Evolutionary conservation across 306 rosid species (phyloP).

Genomic region (Crotalaria pallida): DNA sequence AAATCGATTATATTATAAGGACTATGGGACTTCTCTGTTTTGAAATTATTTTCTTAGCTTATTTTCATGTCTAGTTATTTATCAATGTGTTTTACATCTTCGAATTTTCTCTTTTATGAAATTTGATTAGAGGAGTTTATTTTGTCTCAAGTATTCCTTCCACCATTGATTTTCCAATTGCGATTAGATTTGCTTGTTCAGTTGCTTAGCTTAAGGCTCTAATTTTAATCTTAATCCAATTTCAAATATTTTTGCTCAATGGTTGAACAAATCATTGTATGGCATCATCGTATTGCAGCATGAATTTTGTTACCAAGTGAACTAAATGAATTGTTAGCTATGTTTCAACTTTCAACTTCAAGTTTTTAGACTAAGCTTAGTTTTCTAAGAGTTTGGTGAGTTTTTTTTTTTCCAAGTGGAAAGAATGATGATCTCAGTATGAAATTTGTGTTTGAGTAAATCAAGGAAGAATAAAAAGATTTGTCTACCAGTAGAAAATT

Average conservation of each 20-base stretch:
- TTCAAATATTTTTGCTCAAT: background rate
- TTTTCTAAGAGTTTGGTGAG: background rate
- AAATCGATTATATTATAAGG: background rate
- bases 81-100: background rate
- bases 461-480: background rate
- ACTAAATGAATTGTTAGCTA: background rate
- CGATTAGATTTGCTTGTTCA: background rate
- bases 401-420: background rate
- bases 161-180: background rate
- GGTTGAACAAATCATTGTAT: background rate
- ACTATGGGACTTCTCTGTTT: constrained; percentile 6
- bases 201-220: background rate
- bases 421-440: background rate
- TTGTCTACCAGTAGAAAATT: background rate
- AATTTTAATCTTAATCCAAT: background rate
- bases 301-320: background rate
- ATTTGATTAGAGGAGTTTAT: background rate
- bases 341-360: background rate
- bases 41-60: background rate
- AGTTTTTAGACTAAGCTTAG: background rate
- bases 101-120: background rate
- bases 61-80: background rate
- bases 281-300: background rate
- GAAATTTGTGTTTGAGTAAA: background rate
- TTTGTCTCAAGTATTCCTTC: background rate